Evolutionary conservation across 352 stramenopile genomes (phyloP), one percentile per base, ranked within the genome.

Genomic region (Phytopythium kandeliae): DNA sequence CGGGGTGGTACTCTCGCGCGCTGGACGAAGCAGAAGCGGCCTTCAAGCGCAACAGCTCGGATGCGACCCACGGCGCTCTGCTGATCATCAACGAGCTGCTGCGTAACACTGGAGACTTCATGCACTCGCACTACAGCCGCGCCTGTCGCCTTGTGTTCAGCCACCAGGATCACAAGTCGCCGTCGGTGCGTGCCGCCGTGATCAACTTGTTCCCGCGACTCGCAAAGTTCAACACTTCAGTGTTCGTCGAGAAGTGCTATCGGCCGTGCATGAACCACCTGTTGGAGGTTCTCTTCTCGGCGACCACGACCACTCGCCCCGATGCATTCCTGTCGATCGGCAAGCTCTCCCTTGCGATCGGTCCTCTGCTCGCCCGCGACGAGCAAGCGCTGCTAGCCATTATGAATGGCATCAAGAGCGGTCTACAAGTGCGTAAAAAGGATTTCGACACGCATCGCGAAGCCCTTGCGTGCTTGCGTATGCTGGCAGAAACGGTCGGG

Each of bases 201-300:
- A 90, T 95, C 58, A 90, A 78, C 48, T 48, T 95, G 2, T 92
- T 93, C 57, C 85, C 85, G 11, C 79, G 82, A 30, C 62, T 95
- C 21, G 85, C 85, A 34, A 95, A 95, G 62, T 95, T 95, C 62
- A 95, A 95, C 54, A 87, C 81, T 21, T 91, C 85, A 7, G 80
- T 75, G 30, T 95, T 95, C 34, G 67, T 92, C 19, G 84, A 95
- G 43, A 86, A 85, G 22, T 91, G 74, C 52, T 95, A 92, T 56
- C 76, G 78, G 1, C 63, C 67, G 19, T 91, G 84, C 60, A 95
- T 95, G 79, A 78, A 80, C 42, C 78, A 95, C 57, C 50, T 95
- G 30, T 64, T 95, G 0, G 84, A 95, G 38, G 81, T 95, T 5
- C 62, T 92, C 5, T 86, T 89, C 62, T 89, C 75, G 13, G 74